These are phyloP conservation scores for Schizophyllum commune DNA, from an alignment of 1,284 basidiomycete genomes.

Conservation along the genomic window DNA sequence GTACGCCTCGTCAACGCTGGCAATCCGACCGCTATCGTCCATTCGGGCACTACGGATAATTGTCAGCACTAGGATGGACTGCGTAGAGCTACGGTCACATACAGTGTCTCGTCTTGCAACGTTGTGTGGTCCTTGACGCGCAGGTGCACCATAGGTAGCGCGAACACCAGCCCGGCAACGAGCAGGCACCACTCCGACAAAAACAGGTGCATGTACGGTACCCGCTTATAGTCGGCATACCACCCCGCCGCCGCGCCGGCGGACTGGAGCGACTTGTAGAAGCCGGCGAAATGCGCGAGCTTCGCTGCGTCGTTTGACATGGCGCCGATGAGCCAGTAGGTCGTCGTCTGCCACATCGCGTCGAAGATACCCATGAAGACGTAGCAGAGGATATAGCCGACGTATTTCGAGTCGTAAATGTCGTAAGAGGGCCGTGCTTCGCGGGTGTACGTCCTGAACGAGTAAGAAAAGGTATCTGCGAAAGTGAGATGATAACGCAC, in stretches of 20 bases:
- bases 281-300: slow-evolving; percentile 48
- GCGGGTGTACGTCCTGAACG: slow-evolving; percentile 52
- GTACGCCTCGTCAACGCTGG: not conserved
- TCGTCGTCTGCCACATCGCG: slow-evolving; percentile 52
- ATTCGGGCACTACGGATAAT: slow-evolving; percentile 7
- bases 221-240: slow-evolving; percentile 37
- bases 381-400: slow-evolving; percentile 48
- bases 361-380: slow-evolving; percentile 53
- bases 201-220: slow-evolving; percentile 49
- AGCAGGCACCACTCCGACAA: slow-evolving; percentile 46
- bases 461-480: not conserved
- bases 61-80: not conserved
- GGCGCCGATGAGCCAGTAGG: slow-evolving; percentile 48
- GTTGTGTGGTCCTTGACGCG: slow-evolving; percentile 45
- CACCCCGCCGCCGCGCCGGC: slow-evolving; percentile 46
- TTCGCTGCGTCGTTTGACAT: slow-evolving; percentile 54
- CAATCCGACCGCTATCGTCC: slow-evolving; percentile 11
- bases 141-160: slow-evolving; percentile 45
- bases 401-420: slow-evolving; percentile 44
- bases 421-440: slow-evolving; percentile 38
- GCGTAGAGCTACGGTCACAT: not conserved
- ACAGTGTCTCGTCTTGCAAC: slow-evolving; percentile 31
- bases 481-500: slow-evolving; percentile 25
- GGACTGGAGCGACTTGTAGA: slow-evolving; percentile 50
- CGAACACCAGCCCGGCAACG: slow-evolving; percentile 38